Base-by-base conservation (phyloP, 2,329 filamentous ascomycete species). In the Penicillium olsonii region DNA sequence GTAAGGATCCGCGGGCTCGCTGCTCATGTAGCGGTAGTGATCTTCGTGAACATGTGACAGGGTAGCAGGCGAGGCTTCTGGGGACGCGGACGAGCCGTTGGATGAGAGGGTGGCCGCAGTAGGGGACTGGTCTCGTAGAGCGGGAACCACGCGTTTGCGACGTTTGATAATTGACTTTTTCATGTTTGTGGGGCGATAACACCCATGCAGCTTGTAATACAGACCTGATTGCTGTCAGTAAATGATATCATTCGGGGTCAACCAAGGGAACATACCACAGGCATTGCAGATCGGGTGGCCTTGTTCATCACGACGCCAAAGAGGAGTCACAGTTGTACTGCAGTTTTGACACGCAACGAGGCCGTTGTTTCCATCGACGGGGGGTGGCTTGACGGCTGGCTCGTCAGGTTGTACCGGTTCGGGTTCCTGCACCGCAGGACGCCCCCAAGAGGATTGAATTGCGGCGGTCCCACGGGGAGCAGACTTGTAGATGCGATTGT, bases 241-340 rank as follows among this genome's bases (percentile, higher is more conserved):
- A 31, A 48, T 20, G 15, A 26, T 37, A 35, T 20, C 17, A 35
- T 17, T 11, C 22, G 14, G 11, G 18, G 12, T 15, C 12, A 26
- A 26, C 12, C 9, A n/a, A 42, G 24, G n/a, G 37, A 43, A 81
- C 87, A 68, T 81, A 95, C 91, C 94, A 76, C 94, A 99, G 43
- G 94, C 94, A 72, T 99, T 99, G 76, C 94, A 99, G 56, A 99
- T 99, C 5, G 92, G 95, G 73, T 96, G 92, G 2, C 94, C 94
- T 60, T 87, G 86, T 70, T 96, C 92, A 67, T 97, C 94, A 63
- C 94, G 83, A 65, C 94, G 83, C 94, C 94, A 99, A 12, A 99
- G 78, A 12, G 94, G 94, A 35, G 94, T 99, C 47, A 97, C 92
- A 0, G 94, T 97, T 11, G 94, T 99, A 24, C 87, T 89, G 69